Evolutionary conservation across 139 green algal species (phyloP).

Genomic region (Tetradesmus obliquus): DNA sequence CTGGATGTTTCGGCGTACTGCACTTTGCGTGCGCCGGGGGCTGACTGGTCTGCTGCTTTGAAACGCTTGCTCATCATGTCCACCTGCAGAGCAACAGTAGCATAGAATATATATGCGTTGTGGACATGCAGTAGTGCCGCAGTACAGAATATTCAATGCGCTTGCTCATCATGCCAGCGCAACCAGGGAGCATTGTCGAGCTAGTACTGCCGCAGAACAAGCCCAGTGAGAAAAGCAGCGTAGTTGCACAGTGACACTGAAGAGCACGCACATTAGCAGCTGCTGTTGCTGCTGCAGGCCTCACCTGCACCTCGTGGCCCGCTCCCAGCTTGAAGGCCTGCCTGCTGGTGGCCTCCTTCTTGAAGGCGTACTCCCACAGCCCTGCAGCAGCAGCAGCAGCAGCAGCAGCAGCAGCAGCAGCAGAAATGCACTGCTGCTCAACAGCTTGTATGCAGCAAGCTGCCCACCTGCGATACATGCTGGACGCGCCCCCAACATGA

Average conservation of each 20-base stretch:
- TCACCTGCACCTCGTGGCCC: slow-evolving; percentile 7
- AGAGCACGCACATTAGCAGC: too few relatives aligned
- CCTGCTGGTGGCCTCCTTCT: slow-evolving; percentile 15
- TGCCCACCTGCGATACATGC: too few relatives aligned
- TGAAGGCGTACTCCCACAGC: slow-evolving; percentile 30
- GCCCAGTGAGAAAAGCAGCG: too few relatives aligned
- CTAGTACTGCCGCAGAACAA: too few relatives aligned
- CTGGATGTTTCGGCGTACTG: background rate
- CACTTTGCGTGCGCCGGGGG: background rate
- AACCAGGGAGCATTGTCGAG: too few relatives aligned
- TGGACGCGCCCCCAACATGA: too few relatives aligned
- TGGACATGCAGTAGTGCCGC: background rate
- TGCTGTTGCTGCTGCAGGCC: too few relatives aligned
- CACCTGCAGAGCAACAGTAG: background rate
- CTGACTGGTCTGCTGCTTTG: background rate
- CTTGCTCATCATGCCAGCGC: background rate
- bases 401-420: background rate
- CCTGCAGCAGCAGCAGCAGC: background rate
- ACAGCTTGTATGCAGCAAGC: too few relatives aligned
- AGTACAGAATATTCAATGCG: background rate
- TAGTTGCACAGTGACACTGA: too few relatives aligned
- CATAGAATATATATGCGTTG: background rate
- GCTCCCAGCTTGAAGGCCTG: slow-evolving; percentile 7
- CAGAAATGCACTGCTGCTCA: background rate
- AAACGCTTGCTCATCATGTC: slow-evolving; percentile 33